These are phyloP conservation scores for Schizopora paradoxa DNA, from an alignment of 1,284 basidiomycete genomes.

Conservation along the genomic window DNA sequence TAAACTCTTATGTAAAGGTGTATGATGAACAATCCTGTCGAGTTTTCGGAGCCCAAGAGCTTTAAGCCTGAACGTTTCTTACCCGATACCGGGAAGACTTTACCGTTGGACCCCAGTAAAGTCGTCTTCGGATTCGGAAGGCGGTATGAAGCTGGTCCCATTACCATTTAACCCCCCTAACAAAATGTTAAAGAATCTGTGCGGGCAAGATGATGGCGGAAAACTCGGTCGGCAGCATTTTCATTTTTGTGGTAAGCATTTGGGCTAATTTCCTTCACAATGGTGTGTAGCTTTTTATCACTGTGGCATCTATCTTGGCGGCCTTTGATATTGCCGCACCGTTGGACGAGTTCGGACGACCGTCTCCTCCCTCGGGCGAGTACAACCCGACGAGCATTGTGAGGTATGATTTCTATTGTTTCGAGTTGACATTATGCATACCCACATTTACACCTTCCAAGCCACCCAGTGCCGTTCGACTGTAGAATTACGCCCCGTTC, in stretches of 20 bases:
- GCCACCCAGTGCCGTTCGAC: constrained; percentile 17
- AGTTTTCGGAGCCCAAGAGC: constrained; percentile 22
- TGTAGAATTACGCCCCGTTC: constrained; percentile 18
- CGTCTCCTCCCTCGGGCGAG: too few species aligned
- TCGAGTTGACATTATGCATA: too few species aligned
- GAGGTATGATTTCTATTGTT: too few species aligned
- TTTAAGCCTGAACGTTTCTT: constrained; percentile 26
- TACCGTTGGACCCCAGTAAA: constrained; percentile 2
- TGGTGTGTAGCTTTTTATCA: constrained; percentile 13
- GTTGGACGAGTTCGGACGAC: constrained; percentile 12
- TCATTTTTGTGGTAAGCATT: background rate
- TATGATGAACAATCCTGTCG: constrained; percentile 21
- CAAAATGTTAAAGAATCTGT: constrained; percentile 16
- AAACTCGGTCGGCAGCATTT: constrained; percentile 4
- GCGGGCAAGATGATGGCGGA: constrained; percentile 18
- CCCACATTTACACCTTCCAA: constrained; percentile 1
- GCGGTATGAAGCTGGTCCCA: constrained; percentile 9
- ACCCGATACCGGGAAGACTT: background rate
- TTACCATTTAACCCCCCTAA: constrained; percentile 2
- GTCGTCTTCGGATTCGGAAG: constrained; percentile 12
- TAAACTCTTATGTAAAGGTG: constrained; percentile 18
- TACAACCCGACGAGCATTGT: too few species aligned
- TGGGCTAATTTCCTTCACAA: background rate
- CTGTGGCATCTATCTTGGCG: constrained; percentile 18
- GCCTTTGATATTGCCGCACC: constrained; percentile 17